Base-by-base conservation (phyloP, 2,329 filamentous ascomycete genomes). In the Allantophomopsis lycopodina region DNA sequence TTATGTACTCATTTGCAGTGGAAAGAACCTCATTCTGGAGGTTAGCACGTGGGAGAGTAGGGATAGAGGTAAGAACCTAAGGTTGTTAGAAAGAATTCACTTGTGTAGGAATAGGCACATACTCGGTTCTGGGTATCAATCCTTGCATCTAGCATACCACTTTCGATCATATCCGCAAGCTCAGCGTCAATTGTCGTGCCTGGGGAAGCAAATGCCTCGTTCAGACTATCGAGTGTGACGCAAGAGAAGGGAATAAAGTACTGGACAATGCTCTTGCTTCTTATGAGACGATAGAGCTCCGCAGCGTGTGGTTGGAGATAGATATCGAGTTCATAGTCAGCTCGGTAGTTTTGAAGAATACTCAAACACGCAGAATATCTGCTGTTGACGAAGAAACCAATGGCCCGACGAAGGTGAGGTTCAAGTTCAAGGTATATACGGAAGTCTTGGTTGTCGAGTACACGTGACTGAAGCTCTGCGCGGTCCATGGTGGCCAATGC, bases 221-320 rank as follows among this genome's bases (percentile, higher is more conserved):
- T 76, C 66, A 98, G 75, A 44, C 77, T 86, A 15, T 79, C 71
- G 4, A 96, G 66, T 0, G 83, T 88, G 44, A 95, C 86, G 48
- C 79, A 80, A 33, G 82, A 93, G 59, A 94, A 98, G 0, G 91
- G 88, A 17, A 85, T 71, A 50, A 94, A 82, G 61, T 95, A 96
- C 54, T 94, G 85, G 17, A 88, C 75, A 43, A 98, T 95, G 52
- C 88, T 89, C 64, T 95, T 95, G 52, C 73, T 83, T 42, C 91
- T 77, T 49, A 98, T 87, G 36, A 68, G 65, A 10, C 71, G 65
- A 61, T 88, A 91, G 15, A 98, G 66, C 1, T 64, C 61, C 31
- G 69, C 55, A 14, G 95, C 66, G 47, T 94, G 83, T 45, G 69
- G 74, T 43, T 83, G 79, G 6, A 98, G 71, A 57, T 94, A 81